These are phyloP conservation scores for Erodium chrysanthum DNA, from an alignment of 441 rosid genomes.

Conservation along the genomic window DNA sequence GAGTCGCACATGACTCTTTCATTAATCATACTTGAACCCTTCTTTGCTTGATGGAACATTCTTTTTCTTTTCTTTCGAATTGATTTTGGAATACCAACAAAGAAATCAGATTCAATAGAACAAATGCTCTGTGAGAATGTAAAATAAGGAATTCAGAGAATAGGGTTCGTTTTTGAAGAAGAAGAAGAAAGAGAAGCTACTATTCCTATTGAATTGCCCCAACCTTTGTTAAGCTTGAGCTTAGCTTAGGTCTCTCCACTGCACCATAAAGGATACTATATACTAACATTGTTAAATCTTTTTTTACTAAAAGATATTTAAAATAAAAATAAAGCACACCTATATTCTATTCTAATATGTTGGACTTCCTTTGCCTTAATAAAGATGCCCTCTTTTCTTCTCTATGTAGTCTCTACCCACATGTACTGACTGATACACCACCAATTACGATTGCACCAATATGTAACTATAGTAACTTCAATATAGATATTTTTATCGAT, in stretches of 20 bases:
- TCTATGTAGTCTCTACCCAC: slow-evolving; percentile 8
- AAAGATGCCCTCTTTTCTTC: slow-evolving; percentile 21
- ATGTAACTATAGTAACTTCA: background rate
- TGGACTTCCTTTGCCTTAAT: slow-evolving; percentile 19
- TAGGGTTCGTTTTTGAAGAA: slow-evolving; percentile 58
- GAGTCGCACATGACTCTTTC: slow-evolving; percentile 87
- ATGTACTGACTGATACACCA: background rate
- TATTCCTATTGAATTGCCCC: background rate
- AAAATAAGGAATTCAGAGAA: slow-evolving; percentile 28
- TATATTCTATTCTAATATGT: slow-evolving; percentile 18
- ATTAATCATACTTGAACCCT: slow-evolving; percentile 78
- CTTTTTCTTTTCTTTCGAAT: slow-evolving; percentile 32
- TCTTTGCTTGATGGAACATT: slow-evolving; percentile 90
- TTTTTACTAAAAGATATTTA: background rate
- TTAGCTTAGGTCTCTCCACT: slow-evolving; percentile 5
- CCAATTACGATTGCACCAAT: background rate
- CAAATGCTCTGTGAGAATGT: slow-evolving; percentile 44
- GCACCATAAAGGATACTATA: slow-evolving; percentile 17
- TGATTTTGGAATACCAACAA: slow-evolving; percentile 24
- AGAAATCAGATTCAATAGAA: slow-evolving; percentile 45
- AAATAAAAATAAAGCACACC: slow-evolving; percentile 12
- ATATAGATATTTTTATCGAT: background rate
- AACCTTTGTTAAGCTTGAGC: background rate
- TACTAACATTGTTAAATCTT: slow-evolving; percentile 3
- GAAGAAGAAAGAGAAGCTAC: slow-evolving; percentile 19